Conservation (phyloP, 257 asterid genomes). For the Cruciata laevipes region DNA sequence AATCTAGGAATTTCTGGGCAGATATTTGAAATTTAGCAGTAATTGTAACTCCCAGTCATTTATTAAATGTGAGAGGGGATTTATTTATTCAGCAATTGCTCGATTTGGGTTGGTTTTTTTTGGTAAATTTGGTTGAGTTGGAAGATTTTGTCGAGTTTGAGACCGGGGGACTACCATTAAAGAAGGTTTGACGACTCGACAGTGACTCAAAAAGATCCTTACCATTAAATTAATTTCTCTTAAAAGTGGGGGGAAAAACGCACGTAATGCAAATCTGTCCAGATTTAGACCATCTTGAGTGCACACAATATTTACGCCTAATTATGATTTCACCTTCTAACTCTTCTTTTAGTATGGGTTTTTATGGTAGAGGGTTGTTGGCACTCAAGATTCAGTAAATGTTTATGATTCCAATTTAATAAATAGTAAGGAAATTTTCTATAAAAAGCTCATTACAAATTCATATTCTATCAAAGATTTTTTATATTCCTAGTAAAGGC, state of each 20-base stretch:
- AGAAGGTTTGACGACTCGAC: slow-evolving; percentile 10
- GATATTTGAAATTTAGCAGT: background rate
- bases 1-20: background rate
- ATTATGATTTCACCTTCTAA: background rate
- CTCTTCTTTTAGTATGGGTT: too few species aligned
- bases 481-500: too few species aligned
- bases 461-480: too few species aligned
- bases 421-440: too few species aligned
- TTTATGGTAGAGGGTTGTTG: too few species aligned
- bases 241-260: background rate
- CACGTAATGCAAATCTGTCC: background rate
- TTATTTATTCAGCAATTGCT: background rate
- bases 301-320: background rate
- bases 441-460: too few species aligned
- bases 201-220: slow-evolving; percentile 1
- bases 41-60: background rate
- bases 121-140: background rate
- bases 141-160: slow-evolving; percentile 7
- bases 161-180: background rate
- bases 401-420: too few species aligned
- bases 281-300: background rate
- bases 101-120: background rate
- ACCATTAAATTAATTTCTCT: background rate
- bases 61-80: background rate
- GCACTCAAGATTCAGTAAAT: too few species aligned